Evolutionary conservation across 805 yeast species (phyloP), one percentile per base, ranked within the genome.

Genomic region (Saccharomycopsis guyanensis): DNA sequence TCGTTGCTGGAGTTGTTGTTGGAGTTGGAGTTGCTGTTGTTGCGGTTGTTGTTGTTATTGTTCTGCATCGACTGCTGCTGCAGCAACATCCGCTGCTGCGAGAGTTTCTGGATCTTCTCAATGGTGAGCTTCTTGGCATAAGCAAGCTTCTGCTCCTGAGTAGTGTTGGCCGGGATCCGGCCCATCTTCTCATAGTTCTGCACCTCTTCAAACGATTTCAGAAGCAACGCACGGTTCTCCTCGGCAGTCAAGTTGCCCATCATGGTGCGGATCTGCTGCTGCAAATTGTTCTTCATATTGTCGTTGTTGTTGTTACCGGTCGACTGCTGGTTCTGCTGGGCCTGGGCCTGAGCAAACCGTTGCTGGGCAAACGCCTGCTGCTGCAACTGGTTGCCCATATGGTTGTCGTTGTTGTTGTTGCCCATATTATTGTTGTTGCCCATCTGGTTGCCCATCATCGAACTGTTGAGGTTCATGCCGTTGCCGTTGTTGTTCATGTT

Each of bases 321-420:
- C 10, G 20, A 18, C 20, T 33, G 37, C 20, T 33, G 37, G 20
- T 33, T 45, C 22, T 37, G 46, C 38, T 29, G 55, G 40, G 34
- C 44, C 40, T 12, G 50, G 40, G 42, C 52, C 43, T 22, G 51
- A 42, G 54, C 50, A 43, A 19, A 54, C 31, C 12, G 43, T 31
- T 40, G 51, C 43, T 40, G 43, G 23, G 43, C 43, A 34, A 29
- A 19, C 19, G 16, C 12, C 27, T 42, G 39, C 13, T 15, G 45
- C 20, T 13, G 29, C 12, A 27, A n/a, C 20, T 40, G 43, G 15
- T n/a, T 40, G 7, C 31, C 19, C 42, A 38, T 38, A 10, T 7
- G n/a, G n/a, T 4, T 13, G 15, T n/a, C 32, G 10, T 33, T 15
- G 34, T 32, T 43, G 27, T 32, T 34, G 22, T 18, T 25, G 32